Percentiles rank a stretch among this genome's conserved stretches.
These are phyloP conservation scores for Biancaea sappan DNA, from an alignment of 306 rosid species.

Conservation along the genomic window DNA sequence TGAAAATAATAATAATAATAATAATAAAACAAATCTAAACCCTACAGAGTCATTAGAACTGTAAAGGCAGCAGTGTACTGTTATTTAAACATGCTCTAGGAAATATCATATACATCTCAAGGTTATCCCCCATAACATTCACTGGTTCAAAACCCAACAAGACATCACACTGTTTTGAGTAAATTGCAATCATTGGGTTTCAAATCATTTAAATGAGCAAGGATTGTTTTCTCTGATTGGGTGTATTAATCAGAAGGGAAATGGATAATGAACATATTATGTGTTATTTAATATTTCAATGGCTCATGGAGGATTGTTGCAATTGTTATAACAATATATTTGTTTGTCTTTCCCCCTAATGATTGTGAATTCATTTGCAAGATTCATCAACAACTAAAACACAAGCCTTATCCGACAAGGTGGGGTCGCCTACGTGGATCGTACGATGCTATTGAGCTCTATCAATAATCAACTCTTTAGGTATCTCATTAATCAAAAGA, in stretches of 20 bases:
- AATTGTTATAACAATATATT: neutral
- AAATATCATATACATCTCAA: neutral
- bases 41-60: neutral
- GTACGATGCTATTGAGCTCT: no score
- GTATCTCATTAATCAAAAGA: no score
- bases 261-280: neutral
- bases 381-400: no score
- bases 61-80: neutral
- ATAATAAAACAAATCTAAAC: no score
- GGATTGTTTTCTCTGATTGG: neutral
- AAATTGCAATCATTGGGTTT: neutral
- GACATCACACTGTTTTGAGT: constrained; percentile 9
- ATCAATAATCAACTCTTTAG: no score
- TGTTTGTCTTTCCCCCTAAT: no score
- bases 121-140: neutral
- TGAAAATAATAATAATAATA: constrained; percentile 6
- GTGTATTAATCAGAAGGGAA: neutral
- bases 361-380: no score
- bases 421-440: no score
- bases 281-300: neutral
- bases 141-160: constrained; percentile 5
- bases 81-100: neutral
- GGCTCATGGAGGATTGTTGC: constrained; percentile 11
- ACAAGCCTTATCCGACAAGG: no score
- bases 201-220: neutral